phyloP scores from a whole-genome alignment of 2,329 filamentous ascomycete species.

The Aschersonia sp. region DNA sequence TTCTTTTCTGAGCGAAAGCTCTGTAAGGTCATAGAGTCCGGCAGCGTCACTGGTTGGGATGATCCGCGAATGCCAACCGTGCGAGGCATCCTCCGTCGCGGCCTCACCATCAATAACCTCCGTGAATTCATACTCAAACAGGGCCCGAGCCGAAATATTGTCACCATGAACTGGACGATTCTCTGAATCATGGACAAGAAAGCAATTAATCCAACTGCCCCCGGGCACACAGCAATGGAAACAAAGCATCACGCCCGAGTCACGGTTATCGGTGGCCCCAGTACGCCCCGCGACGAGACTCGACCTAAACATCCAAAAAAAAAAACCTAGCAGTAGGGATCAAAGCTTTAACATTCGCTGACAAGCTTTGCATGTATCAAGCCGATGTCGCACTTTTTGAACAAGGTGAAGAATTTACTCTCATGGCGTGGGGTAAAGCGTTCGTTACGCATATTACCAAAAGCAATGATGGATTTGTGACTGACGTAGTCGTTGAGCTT shows the following conservation, averaged over 20 bases:
- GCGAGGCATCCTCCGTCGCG: constrained; percentile 54
- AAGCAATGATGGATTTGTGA: not conserved
- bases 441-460: not conserved
- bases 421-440: constrained; percentile 1
- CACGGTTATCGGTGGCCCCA: not conserved
- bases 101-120: constrained; percentile 60
- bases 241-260: constrained; percentile 42
- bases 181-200: constrained; percentile 58
- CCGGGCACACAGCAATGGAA: constrained; percentile 52
- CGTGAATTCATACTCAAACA: constrained; percentile 66
- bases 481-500: not conserved
- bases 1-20: constrained; percentile 77
- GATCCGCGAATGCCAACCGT: constrained; percentile 69
- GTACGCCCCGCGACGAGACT: not conserved
- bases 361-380: not conserved
- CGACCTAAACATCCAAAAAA: not conserved
- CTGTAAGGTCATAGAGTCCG: constrained; percentile 63
- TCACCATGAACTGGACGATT: constrained; percentile 59
- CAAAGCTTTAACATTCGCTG: not conserved
- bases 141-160: constrained; percentile 61
- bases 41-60: constrained; percentile 67
- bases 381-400: not conserved
- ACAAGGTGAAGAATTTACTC: not conserved
- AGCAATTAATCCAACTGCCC: constrained; percentile 57
- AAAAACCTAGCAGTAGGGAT: constrained; percentile 1